phyloP scores from a whole-genome alignment of 1,139 yeast genomes.

The Geotrichum citri-aurantii region DNA sequence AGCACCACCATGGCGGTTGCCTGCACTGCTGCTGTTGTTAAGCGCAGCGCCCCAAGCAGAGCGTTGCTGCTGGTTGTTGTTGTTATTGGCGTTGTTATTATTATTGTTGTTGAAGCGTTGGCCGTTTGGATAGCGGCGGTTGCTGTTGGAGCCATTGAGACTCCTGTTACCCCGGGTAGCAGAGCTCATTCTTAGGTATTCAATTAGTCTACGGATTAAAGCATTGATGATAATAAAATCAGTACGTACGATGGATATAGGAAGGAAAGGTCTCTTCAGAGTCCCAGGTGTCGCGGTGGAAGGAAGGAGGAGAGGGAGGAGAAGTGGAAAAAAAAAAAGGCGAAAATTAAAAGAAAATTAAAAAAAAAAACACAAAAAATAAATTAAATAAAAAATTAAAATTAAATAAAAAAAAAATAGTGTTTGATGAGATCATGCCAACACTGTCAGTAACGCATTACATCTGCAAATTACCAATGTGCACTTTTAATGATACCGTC shows the following conservation, averaged over 20 bases:
- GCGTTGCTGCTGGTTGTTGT: conserved; percentile 10
- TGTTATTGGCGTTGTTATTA: conserved; percentile 5
- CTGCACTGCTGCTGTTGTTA: neutral
- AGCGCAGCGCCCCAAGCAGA: neutral
- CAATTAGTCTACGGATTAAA: neutral
- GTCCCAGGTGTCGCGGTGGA: neutral
- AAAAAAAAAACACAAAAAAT: no score
- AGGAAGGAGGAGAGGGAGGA: neutral
- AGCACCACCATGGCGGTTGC: conserved; percentile 5
- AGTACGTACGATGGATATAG: neutral
- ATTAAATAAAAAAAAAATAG: no score
- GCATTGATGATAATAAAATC: neutral
- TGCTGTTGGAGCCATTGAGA: conserved; percentile 6
- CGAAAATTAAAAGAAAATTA: neutral
- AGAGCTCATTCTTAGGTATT: conserved; percentile 12
- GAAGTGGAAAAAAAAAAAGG: neutral
- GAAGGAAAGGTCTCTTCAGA: neutral
- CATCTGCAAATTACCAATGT: no score
- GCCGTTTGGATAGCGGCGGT: conserved; percentile 4
- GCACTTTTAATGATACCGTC: no score
- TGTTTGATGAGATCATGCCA: no score
- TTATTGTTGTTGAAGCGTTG: conserved; percentile 1
- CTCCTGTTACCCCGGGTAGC: conserved; percentile 12
- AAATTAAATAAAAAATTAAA: no score
- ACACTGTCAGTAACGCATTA: no score